Evolutionary conservation across 495 filamentous ascomycete species (phyloP).

Genomic region (Darksidea phi): DNA sequence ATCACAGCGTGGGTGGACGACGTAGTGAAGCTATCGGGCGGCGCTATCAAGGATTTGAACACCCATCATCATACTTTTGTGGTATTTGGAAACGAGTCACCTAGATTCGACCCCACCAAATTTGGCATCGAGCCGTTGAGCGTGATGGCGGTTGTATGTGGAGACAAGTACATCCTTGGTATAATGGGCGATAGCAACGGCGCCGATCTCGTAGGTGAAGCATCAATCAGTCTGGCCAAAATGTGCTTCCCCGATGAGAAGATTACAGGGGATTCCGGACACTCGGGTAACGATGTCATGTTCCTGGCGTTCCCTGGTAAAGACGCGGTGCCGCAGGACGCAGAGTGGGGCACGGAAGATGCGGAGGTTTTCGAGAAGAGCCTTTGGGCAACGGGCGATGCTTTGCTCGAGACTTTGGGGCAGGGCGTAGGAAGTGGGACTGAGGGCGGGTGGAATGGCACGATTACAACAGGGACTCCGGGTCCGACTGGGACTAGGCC

Average conservation of each 20-base stretch:
- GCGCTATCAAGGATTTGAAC: slow-evolving; percentile 57
- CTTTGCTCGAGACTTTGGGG: too few relatives aligned
- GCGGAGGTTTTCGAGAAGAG: slow-evolving; percentile 22
- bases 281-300: slow-evolving; percentile 26
- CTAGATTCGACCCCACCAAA: slow-evolving; percentile 51
- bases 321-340: slow-evolving; percentile 13
- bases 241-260: slow-evolving; percentile 50
- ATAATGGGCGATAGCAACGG: slow-evolving; percentile 68
- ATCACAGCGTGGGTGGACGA: slow-evolving; percentile 56
- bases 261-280: slow-evolving; percentile 27
- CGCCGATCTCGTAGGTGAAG: slow-evolving; percentile 54
- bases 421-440: too few relatives aligned
- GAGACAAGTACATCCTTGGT: slow-evolving; percentile 58
- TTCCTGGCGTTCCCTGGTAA: slow-evolving; percentile 34
- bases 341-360: slow-evolving; percentile 15
- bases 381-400: not conserved
- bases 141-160: slow-evolving; percentile 64
- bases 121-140: slow-evolving; percentile 58
- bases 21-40: slow-evolving; percentile 39
- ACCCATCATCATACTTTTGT: slow-evolving; percentile 63
- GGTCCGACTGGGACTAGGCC: too few relatives aligned
- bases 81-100: slow-evolving; percentile 60
- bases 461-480: too few relatives aligned
- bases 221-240: slow-evolving; percentile 56
- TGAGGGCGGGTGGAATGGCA: too few relatives aligned